These are phyloP conservation scores for Phoma herbarum DNA, from an alignment of 2,329 filamentous ascomycete species.

Conservation along the genomic window DNA sequence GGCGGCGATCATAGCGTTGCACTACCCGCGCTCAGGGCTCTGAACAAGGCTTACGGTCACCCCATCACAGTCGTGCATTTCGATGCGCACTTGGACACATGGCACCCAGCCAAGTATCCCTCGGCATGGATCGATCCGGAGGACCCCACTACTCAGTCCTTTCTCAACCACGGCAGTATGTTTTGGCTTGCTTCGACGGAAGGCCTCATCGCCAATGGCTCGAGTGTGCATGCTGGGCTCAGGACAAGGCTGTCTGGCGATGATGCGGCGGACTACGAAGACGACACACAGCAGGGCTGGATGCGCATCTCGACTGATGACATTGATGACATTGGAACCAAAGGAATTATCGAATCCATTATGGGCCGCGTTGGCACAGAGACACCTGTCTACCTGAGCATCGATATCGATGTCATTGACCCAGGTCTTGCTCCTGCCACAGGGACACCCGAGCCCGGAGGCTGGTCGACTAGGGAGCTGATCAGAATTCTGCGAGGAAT, in stretches of 20 bases:
- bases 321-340: constrained; percentile 81
- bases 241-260: constrained; percentile 76
- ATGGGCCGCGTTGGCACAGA: constrained; percentile 75
- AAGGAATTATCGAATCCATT: constrained; percentile 75
- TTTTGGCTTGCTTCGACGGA: constrained; percentile 89
- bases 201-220: constrained; percentile 77
- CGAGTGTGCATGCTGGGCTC: constrained; percentile 82
- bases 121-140: constrained; percentile 70
- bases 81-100: constrained; percentile 78
- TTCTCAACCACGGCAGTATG: constrained; percentile 90
- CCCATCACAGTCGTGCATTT: constrained; percentile 61
- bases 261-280: constrained; percentile 74
- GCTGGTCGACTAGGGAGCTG: constrained; percentile 89
- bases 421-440: constrained; percentile 78
- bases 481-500: constrained; percentile 84
- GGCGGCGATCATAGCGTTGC: constrained; percentile 62
- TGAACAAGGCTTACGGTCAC: constrained; percentile 56
- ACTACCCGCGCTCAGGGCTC: constrained; percentile 59
- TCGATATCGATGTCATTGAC: constrained; percentile 85
- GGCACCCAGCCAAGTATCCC: constrained; percentile 83
- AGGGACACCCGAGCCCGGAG: constrained; percentile 88
- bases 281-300: constrained; percentile 77
- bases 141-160: constrained; percentile 67
- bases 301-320: constrained; percentile 83
- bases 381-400: constrained; percentile 80